Evolutionary conservation across 2,329 filamentous ascomycete species (phyloP), one percentile per base, ranked within the genome.

Genomic region (Boeremia lycopersici): DNA sequence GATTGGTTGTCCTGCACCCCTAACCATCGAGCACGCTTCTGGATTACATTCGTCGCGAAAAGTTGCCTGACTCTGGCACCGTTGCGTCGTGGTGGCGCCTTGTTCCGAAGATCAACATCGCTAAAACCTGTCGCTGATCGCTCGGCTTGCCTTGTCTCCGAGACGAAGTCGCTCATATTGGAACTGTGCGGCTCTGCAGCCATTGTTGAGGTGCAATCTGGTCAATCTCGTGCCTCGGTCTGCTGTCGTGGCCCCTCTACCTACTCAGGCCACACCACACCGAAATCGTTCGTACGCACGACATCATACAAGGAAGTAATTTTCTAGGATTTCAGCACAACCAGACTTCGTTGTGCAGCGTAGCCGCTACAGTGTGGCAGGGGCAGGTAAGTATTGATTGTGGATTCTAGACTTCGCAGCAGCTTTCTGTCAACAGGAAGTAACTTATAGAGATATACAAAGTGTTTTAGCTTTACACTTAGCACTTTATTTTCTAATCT

Each of bases 31-130:
- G 15, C 17, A 11, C 10, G 8, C 3, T 15, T 45, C 29, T 17
- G 23, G 8, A 15, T 12, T 15, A 13, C 17, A 2, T 28, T 17
- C 30, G 42, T 52, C 48, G 48, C 35, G 41, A 46, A 46, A n/a
- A 52, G 23, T 52, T 52, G 48, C 48, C 41, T 25, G 38, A 28
- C 5, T 10, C 26, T n/a, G 31, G 1, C 8, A 35, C 29, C 28
- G n/a, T 9, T 15, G 23, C 19, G 26, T 34, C 35, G n/a, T 35
- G 11, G 42, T 35, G 35, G 23, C 33, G 40, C 29, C 9, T 25
- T 36, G 52, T 49, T 41, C 36, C 15, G 40, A 34, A 6, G 45
- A 49, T 55, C 45, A 40, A 49, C 52, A 25, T 44, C 46, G 45
- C 41, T 49, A 30, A 49, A 29, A 55, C 34, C 30, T 40, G 26